Evolutionary conservation across 2,329 filamentous ascomycete species (phyloP), one percentile per base, ranked within the genome.

Genomic region (Colletotrichum higginsianum): DNA sequence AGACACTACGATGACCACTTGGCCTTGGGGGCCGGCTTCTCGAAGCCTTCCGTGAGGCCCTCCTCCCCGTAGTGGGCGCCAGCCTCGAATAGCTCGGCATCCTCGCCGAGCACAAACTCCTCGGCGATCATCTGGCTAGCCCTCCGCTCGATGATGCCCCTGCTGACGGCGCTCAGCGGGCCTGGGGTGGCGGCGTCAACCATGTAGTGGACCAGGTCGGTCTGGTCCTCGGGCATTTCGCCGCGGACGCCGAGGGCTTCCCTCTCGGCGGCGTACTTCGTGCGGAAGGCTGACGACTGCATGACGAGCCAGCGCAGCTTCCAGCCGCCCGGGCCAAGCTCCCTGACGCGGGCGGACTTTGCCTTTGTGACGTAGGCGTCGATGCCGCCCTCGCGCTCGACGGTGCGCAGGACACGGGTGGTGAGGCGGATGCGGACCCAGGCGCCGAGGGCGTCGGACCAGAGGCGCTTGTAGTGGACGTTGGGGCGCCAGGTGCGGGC

Each of bases 301-400:
- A 98, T 94, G 73, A 99, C 86, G 73, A 93, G 89, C 93, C 95
- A 98, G 75, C 96, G 87, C 78, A 99, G 84, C 76, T 92, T 90
- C 96, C 96, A 99, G 8, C 96, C 96, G 75, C 92, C 92, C 63
- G 96, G 91, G 6, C 96, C 96, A 68, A 99, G 86, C 82, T 98
- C 94, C 84, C 92, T 93, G 79, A 98, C 88, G 74, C 96, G 89
- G 50, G 87, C 88, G 18, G 92, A 86, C 83, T 94, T 96, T 80
- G 91, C 89, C 75, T 94, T 95, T 52, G 98, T 86, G 56, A 99
- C 86, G 84, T 99, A 99, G 78, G 95, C 91, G 82, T 99, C 96
- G 74, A 99, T 86, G 9, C 96, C 95, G 71, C 96, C 96, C 73
- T 92, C 90, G 80, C 95, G 96, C 79, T 94, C 91, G 79, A 98